Conservation (phyloP, 2,329 filamentous ascomycete genomes). For the Colletotrichum sp. region DNA sequence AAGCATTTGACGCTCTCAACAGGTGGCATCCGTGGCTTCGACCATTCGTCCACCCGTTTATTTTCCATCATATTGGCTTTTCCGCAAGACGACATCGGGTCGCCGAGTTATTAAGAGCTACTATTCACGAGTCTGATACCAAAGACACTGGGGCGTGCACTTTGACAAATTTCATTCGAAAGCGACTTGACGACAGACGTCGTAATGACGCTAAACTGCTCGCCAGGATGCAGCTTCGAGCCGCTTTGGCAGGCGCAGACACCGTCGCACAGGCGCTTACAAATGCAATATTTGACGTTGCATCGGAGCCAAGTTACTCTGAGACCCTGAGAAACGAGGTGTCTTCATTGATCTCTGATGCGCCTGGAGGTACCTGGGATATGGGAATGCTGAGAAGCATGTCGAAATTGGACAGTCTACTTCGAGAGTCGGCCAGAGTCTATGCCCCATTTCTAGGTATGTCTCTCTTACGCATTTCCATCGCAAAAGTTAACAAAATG, state of each 20-base stretch:
- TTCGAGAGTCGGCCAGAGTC: background rate
- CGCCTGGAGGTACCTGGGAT: background rate
- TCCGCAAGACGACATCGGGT: background rate
- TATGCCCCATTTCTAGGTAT: background rate
- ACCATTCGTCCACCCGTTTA: background rate
- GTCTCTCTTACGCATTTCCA: background rate
- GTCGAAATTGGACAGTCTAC: background rate
- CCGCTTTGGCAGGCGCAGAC: background rate
- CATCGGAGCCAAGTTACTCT: background rate
- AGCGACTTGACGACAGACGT: background rate
- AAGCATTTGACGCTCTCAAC: background rate
- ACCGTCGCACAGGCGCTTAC: background rate
- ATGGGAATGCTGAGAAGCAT: background rate
- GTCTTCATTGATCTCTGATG: background rate
- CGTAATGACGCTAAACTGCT: background rate
- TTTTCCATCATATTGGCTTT: background rate
- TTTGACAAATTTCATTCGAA: background rate
- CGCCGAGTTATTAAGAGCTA: background rate
- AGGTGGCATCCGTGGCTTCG: background rate
- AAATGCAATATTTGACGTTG: background rate
- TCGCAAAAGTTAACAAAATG: background rate
- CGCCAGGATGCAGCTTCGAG: background rate
- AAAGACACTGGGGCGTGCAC: background rate
- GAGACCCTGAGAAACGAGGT: background rate
- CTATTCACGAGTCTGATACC: background rate